A percentile compares a stretch with the other conserved stretches of the same genome.
These are phyloP conservation scores for Gossypium laxum DNA, from an alignment of 441 rosid species.

Conservation along the genomic window DNA sequence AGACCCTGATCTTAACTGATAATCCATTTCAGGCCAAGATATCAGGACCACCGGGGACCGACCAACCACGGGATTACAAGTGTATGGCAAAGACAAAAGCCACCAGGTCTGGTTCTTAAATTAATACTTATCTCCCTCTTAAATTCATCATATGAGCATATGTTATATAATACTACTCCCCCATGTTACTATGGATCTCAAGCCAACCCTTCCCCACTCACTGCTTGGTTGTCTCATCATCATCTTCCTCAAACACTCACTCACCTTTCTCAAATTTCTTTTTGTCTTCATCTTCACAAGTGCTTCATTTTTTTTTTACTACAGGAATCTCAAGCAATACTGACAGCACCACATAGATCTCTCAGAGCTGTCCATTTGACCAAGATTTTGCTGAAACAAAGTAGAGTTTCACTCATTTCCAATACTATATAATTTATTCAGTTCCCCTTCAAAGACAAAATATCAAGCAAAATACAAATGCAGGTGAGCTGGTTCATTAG, in stretches of 20 bases:
- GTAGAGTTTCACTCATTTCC: background rate
- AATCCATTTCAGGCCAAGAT: background rate
- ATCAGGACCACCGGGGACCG: slow-evolving; percentile 5
- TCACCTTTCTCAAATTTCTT: slow-evolving; percentile 17
- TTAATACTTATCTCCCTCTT: slow-evolving; percentile 7
- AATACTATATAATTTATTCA: slow-evolving; percentile 5
- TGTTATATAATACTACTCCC: slow-evolving; percentile 20
- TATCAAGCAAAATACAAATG: slow-evolving; percentile 29
- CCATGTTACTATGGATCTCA: slow-evolving; percentile 35
- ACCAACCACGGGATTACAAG: slow-evolving; percentile 10
- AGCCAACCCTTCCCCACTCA: slow-evolving; percentile 30
- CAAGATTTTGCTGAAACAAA: slow-evolving; percentile 18
- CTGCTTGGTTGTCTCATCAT: slow-evolving; percentile 33
- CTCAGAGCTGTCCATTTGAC: slow-evolving; percentile 38
- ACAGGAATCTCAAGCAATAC: slow-evolving; percentile 26
- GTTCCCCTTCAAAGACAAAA: background rate
- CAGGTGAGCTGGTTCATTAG: slow-evolving; percentile 38
- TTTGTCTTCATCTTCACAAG: slow-evolving; percentile 35
- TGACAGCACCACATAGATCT: slow-evolving; percentile 45
- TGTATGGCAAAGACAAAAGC: slow-evolving; percentile 29
- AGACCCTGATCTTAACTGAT: background rate
- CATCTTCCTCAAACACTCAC: slow-evolving; percentile 25
- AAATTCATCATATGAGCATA: slow-evolving; percentile 34
- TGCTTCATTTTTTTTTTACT: slow-evolving; percentile 4
- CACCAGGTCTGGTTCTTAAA: slow-evolving; percentile 19